Evolutionary conservation across 208 protist species (phyloP).

Genomic region (Angomonas ambiguus): DNA sequence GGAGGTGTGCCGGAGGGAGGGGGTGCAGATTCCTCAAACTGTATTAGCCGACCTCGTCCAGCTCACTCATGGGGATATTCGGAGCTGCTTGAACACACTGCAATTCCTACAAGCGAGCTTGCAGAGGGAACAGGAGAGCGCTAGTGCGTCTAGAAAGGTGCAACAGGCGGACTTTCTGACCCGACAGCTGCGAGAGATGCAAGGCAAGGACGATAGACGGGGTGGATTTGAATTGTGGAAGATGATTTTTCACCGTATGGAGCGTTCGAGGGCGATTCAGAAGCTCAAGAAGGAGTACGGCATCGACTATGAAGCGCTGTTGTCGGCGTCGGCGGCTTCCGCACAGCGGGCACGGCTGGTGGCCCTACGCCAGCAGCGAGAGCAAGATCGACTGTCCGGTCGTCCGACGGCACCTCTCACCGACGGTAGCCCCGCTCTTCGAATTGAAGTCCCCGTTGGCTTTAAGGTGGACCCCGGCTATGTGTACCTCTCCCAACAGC

Average conservation of each 20-base stretch:
- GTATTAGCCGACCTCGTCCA: constrained; percentile 58
- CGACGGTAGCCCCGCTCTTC: background rate
- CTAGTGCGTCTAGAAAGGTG: background rate
- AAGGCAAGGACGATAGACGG: constrained; percentile 52
- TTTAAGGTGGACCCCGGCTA: constrained; percentile 76
- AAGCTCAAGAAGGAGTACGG: constrained; percentile 56
- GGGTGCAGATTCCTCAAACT: constrained; percentile 24
- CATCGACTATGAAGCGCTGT: constrained; percentile 59
- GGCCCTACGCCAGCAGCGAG: constrained; percentile 14
- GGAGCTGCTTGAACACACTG: constrained; percentile 85
- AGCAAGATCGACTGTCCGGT: constrained; percentile 21
- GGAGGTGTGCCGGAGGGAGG: constrained; percentile 44
- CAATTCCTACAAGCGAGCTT: constrained; percentile 52
- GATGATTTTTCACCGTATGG: constrained; percentile 36
- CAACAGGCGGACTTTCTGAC: constrained; percentile 4
- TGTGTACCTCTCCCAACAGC: constrained; percentile 45
- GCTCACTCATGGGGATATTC: constrained; percentile 64
- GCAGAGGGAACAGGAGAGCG: background rate
- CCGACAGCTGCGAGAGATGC: constrained; percentile 49
- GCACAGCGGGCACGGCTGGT: constrained; percentile 17
- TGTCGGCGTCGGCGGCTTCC: constrained; percentile 27
- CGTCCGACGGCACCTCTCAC: background rate
- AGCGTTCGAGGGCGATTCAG: constrained; percentile 55
- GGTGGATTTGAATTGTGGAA: constrained; percentile 42
- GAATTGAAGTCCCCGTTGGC: constrained; percentile 23